Conservation (phyloP, 331 rosid genomes). For the Spiraea crenata region DNA sequence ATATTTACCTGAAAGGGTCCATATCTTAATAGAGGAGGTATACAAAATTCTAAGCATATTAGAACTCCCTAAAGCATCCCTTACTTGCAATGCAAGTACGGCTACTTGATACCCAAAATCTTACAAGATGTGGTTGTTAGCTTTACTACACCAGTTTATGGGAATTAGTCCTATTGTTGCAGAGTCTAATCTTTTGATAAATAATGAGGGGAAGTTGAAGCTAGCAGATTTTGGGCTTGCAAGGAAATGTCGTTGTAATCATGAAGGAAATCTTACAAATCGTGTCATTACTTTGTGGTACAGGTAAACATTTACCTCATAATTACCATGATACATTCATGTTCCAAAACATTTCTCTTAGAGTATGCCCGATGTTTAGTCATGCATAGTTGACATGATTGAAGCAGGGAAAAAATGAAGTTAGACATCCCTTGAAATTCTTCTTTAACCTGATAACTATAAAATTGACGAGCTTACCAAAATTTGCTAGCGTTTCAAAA, state of each 20-base stretch:
- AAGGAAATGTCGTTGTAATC: constrained; percentile 54
- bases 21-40: no score
- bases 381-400: neutral
- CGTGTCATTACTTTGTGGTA: constrained; percentile 82
- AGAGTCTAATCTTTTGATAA: constrained; percentile 77
- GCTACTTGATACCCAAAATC: no score
- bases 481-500: neutral
- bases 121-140: constrained; percentile 16
- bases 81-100: no score
- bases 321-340: neutral
- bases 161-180: constrained; percentile 22
- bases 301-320: constrained; percentile 41
- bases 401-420: constrained; percentile 77
- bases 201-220: constrained; percentile 73
- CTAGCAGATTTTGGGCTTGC: constrained; percentile 82
- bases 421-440: constrained; percentile 7
- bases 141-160: neutral
- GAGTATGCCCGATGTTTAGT: neutral
- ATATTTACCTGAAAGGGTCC: no score
- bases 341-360: neutral
- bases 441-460: neutral
- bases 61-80: no score
- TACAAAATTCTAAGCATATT: no score
- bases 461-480: neutral
- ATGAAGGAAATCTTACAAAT: constrained; percentile 67